Conservation (phyloP, 106 monocot species). For the Platanthera guangdongensis region DNA sequence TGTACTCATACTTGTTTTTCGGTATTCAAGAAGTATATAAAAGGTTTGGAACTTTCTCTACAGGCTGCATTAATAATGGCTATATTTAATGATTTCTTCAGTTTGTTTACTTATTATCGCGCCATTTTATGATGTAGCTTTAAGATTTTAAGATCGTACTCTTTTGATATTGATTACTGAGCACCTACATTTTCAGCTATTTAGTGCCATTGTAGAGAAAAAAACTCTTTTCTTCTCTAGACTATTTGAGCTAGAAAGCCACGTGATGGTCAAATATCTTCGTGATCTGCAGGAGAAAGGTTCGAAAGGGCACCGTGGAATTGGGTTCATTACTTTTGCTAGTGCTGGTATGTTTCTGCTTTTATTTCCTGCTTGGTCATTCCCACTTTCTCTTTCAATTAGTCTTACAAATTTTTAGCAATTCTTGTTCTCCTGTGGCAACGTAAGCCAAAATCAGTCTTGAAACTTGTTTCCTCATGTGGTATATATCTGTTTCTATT, state of each 20-base stretch:
- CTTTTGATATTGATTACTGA: neutral
- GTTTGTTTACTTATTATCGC: neutral
- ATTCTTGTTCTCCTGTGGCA: neutral
- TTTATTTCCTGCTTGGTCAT: neutral
- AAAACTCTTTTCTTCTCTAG: neutral
- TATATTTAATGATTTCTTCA: neutral
- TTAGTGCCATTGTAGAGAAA: neutral
- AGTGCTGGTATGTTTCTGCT: slow-evolving; percentile 52
- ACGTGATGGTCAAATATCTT: neutral
- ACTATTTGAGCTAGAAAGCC: neutral
- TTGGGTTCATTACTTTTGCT: slow-evolving; percentile 92
- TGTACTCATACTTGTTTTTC: no score
- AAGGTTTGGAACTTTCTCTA: no score
- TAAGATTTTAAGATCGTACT: neutral
- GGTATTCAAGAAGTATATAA: no score
- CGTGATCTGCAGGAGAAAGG: slow-evolving; percentile 46
- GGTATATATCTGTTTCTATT: neutral
- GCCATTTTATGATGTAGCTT: neutral
- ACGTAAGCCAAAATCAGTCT: neutral
- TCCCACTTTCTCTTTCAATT: neutral
- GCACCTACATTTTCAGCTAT: no score
- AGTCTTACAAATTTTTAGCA: neutral
- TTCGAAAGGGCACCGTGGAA: slow-evolving; percentile 87
- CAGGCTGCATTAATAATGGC: neutral
- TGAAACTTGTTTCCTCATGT: neutral